Evolutionary conservation across 2,329 filamentous ascomycete genomes (phyloP).

Genomic region (Coniella vitis): DNA sequence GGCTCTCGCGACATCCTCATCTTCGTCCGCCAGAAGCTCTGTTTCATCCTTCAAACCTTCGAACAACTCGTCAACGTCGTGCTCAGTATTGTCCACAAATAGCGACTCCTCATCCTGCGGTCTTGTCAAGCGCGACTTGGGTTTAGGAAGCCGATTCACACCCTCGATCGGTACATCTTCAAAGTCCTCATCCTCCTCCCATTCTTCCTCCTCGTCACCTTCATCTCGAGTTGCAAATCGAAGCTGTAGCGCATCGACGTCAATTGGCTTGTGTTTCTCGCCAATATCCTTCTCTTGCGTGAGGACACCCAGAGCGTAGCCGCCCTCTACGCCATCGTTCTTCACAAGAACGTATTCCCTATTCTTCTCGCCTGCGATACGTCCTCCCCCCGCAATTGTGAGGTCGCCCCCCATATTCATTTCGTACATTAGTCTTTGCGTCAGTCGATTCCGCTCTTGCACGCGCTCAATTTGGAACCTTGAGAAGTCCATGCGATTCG

Average conservation of each 20-base stretch:
- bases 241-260: constrained; percentile 66
- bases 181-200: constrained; percentile 73
- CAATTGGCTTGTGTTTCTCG: constrained; percentile 79
- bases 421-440: constrained; percentile 88
- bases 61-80: constrained; percentile 25
- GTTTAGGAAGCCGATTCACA: constrained; percentile 72
- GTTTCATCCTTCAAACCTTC: constrained; percentile 24
- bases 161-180: constrained; percentile 92
- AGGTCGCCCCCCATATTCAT: constrained; percentile 81
- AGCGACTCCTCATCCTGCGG: constrained; percentile 38
- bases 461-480: constrained; percentile 95
- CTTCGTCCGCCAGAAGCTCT: constrained; percentile 27
- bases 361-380: constrained; percentile 78
- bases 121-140: constrained; percentile 13
- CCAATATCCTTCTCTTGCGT: constrained; percentile 76
- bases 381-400: constrained; percentile 56
- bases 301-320: constrained; percentile 92
- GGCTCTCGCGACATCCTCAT: constrained; percentile 66
- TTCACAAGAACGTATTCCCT: constrained; percentile 95
- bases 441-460: constrained; percentile 85
- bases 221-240: constrained; percentile 50
- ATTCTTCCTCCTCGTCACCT: constrained; percentile 49
- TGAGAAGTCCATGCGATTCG: constrained; percentile 94
- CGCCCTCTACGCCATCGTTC: constrained; percentile 89
- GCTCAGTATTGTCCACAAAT: constrained; percentile 38